Evolutionary conservation across 106 monocot genomes (phyloP), one percentile per base, ranked within the genome.

Genomic region (Apostasia ramifera): DNA sequence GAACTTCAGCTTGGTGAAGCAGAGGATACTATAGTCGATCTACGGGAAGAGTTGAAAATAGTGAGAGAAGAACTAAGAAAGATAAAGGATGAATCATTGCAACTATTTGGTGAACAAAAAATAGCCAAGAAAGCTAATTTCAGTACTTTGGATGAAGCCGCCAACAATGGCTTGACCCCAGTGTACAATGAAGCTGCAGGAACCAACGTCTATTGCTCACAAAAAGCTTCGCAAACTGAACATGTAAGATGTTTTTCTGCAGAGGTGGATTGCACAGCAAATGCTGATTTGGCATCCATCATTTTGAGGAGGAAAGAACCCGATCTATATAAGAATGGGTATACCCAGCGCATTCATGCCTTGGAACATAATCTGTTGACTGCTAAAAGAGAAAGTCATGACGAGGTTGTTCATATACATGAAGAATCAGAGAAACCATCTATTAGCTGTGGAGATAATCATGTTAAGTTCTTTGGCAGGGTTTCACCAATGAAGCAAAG

Each of bases 341-440:
- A 80, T 66, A 91, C 86, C 46, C 91, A 91, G 41, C 77, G 91
- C 4, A 87, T 86, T 57, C 84, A 79, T 61, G 91, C 91, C 40
- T 59, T 84, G 43, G 87, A 87, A 44, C 83, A 80, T 51, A 80
- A 76, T 57, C 47, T 5, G 71, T 13, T 52, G 14, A 47, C 61
- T 43, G 52, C 66, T 62, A 62, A 62, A 44, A 62, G 43, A 43
- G 40, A 38, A 60, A 42, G 1, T 8, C 3, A 13, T 9, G 62
- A 43, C 12, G 13, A 62, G 44, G 43, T 43, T 62, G 12, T 3
- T 62, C 12, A 3, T 9, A 62, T 43, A 2, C 40, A 12, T 44
- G 44, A 42, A 12, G 44, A 44, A 4, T 43, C 12, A 44, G 62
- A 62, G 44, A 10, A 62, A 62, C 10, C 42, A n/a, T 11, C 44